Evolutionary conservation across 345 rosid genomes (phyloP), one percentile per base, ranked within the genome.

Genomic region (Sonneratia alba): DNA sequence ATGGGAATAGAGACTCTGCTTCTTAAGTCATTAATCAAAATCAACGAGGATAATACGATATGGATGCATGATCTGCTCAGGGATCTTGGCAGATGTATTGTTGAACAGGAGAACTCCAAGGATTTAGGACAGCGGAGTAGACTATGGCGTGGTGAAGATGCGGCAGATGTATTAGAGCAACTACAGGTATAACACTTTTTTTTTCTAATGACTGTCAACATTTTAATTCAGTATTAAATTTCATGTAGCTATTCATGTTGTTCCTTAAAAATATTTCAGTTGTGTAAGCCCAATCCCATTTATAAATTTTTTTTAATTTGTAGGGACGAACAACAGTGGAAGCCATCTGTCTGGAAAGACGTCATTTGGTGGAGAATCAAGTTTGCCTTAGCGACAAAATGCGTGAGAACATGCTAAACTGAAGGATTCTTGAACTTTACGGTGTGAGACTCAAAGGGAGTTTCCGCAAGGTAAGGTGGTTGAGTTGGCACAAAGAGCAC

Each of bases 1-100:
- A 40, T 9, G 0, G 42, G 65, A 24, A 34, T 67, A 10, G 32
- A 67, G 21, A 5, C 32, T 21, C 70, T 73, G 2, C 11, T 0
- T 0, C 0, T 36, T 0, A 4, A 0, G 51, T 66, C 75, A 21
- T 36, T 73, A 37, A 47, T 67, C 11, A 73, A 73, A 62, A 73
- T 40, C 15, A 32, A 22, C n/a, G 63, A 16, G n/a, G 40, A 19
- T 32, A 34, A 32, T 7, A 11, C 3, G 6, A 47, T 71, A 24
- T 49, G n/a, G 75, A 73, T 73, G 75, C 71, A 73, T 37, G 66
- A 40, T 27, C 75, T 11, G 11, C 12, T 73, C 11, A 16, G 22
- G 37, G 75, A 67, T 22, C 12, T 67, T 5, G 71, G 71, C 13
- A 66, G 65, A 55, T 12, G 7, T 1, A 67, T 73, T 32, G 70